phyloP scores from a whole-genome alignment of 768 basidiomycete genomes.

The Botryobasidium botryosum region DNA sequence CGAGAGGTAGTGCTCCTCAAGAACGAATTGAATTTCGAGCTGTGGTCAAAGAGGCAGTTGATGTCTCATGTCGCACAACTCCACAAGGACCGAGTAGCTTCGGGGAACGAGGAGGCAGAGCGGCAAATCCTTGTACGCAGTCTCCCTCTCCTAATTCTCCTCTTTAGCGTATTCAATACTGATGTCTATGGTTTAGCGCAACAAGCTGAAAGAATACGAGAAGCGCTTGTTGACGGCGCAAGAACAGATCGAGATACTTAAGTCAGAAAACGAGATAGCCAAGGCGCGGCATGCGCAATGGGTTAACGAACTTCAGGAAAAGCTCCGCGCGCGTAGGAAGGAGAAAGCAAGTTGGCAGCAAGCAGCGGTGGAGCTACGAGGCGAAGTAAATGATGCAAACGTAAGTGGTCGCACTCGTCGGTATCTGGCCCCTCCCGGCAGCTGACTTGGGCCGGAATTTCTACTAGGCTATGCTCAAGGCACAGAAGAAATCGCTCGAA shows the following conservation, averaged over 20 bases:
- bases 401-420: conserved; percentile 22
- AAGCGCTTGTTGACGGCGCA: conserved; percentile 49
- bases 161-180: background rate
- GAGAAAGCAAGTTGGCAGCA: conserved; percentile 63
- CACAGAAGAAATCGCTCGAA: conserved; percentile 19
- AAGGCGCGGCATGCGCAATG: conserved; percentile 72
- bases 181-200: conserved; percentile 33
- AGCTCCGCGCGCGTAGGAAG: conserved; percentile 54
- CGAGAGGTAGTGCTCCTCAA: conserved; percentile 56
- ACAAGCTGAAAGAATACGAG: conserved; percentile 65
- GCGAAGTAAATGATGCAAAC: conserved; percentile 52
- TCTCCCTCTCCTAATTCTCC: too few relatives aligned
- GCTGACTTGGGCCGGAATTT: conserved; percentile 1
- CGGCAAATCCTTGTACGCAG: conserved; percentile 69
- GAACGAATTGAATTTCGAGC: conserved; percentile 72
- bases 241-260: conserved; percentile 53
- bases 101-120: conserved; percentile 63
- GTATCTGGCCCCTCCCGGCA: background rate
- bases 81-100: conserved; percentile 53
- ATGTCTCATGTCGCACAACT: conserved; percentile 67
- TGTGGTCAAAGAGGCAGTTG: conserved; percentile 69
- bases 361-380: conserved; percentile 51
- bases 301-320: conserved; percentile 66
- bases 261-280: conserved; percentile 48
- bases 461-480: conserved; percentile 12